Evolutionary conservation across 164 flowering plant genomes (phyloP), one percentile per base, ranked within the genome.

Genomic region (Protea cynaroides): DNA sequence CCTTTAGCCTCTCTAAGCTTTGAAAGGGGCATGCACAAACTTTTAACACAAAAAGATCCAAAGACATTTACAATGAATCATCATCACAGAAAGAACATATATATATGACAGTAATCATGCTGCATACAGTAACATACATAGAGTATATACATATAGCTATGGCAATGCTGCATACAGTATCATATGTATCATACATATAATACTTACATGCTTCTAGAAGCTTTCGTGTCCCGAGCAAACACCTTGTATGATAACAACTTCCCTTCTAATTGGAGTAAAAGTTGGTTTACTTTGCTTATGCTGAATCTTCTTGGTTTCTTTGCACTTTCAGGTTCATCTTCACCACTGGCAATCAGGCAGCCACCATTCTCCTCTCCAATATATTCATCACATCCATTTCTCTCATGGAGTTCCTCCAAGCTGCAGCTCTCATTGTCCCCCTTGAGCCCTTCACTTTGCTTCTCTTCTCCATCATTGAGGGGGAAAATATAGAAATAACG

Each of bases 201-300:
- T 43, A 36, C 96, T 87, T 82, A 92, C 97, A 63, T 70, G 71
- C 82, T 89, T 78, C 99, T 84, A 12, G 97, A 85, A 67, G 99
- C 84, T 81, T 91, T 91, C 6, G 97, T 94, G 58, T 94, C 99
- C 49, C 99, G 83, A 43, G 97, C 96, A 84, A 89, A 94, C 83
- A 89, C 82, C 75, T 74, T 88, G 81, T 87, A 94, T 25, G 99
- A 91, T 47, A 91, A 74, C 29, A 83, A 65, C 71, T 85, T 91
- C 69, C 97, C 97, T 80, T 91, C 90, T 25, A 94, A 76, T 67
- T 83, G 84, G 58, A 49, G 76, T 52, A 94, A 65, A 50, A 89
- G 82, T 69, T 68, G 74, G 67, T 94, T 78, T 58, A 89, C 97
- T 76, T 66, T 83, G 69, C 74, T 60, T 52, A 88, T 65, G 51